phyloP scores from a whole-genome alignment of 805 yeast genomes.

The Starmerella apis region DNA sequence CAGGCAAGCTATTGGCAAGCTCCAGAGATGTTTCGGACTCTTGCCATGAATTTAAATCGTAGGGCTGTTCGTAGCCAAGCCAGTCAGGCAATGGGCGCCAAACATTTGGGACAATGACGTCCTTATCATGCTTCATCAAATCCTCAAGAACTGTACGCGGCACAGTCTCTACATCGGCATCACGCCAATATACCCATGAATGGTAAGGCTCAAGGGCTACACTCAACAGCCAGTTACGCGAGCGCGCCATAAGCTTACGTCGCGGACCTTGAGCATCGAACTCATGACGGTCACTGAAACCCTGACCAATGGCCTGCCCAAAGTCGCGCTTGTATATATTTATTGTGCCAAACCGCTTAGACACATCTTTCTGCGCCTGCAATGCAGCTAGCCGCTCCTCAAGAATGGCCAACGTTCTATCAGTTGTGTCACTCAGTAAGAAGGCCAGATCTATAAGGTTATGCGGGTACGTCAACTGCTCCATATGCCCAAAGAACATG shows the following conservation, averaged over 20 bases:
- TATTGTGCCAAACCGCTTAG: conserved; percentile 63
- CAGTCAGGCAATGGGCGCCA: conserved; percentile 96
- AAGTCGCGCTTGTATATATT: conserved; percentile 83
- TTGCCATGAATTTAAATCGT: conserved; percentile 93
- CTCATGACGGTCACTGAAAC: conserved; percentile 90
- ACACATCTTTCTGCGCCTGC: conserved; percentile 53
- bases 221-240: conserved; percentile 86
- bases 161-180: conserved; percentile 91
- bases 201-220: conserved; percentile 89
- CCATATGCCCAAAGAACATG: conserved; percentile 76
- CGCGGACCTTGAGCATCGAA: conserved; percentile 96
- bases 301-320: conserved; percentile 89
- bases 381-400: conserved; percentile 46
- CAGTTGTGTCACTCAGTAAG: conserved; percentile 81
- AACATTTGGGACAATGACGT: conserved; percentile 92
- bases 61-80: conserved; percentile 83
- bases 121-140: conserved; percentile 83
- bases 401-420: conserved; percentile 64
- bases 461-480: conserved; percentile 76
- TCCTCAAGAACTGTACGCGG: conserved; percentile 84
- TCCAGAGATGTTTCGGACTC: conserved; percentile 64
- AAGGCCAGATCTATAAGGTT: conserved; percentile 73
- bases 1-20: conserved; percentile 49
- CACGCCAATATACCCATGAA: conserved; percentile 97
- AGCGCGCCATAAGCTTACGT: conserved; percentile 90